These are phyloP conservation scores for Phytophthora ohioensis DNA, from an alignment of 352 stramenopile genomes.

Conservation along the genomic window DNA sequence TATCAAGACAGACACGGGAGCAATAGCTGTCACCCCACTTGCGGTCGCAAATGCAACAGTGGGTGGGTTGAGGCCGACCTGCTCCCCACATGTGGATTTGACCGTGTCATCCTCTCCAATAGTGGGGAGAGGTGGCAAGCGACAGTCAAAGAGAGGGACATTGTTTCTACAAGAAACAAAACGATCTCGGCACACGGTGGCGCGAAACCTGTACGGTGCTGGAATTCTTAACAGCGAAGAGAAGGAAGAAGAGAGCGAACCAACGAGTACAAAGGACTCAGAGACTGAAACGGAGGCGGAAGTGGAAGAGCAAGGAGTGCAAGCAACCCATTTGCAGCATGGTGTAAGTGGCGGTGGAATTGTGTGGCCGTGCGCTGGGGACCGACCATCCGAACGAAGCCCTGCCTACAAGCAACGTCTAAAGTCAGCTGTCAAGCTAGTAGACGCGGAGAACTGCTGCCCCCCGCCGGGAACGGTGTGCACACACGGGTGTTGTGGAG, in stretches of 20 bases:
- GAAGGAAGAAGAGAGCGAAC: constrained; percentile 1
- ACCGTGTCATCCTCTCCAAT: too few relatives aligned
- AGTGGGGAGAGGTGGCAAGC: too few relatives aligned
- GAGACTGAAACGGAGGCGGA: constrained; percentile 43
- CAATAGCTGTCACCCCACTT: too few relatives aligned
- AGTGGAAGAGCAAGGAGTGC: constrained; percentile 21
- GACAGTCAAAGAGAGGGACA: too few relatives aligned
- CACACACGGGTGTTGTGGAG: constrained; percentile 48
- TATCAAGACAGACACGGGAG: too few relatives aligned
- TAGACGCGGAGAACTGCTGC: constrained; percentile 68
- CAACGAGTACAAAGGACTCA: constrained; percentile 15
- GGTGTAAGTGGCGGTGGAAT: neutral
- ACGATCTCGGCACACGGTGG: too few relatives aligned
- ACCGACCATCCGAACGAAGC: constrained; percentile 6
- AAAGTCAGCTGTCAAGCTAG: constrained; percentile 57
- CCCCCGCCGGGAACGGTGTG: constrained; percentile 58
- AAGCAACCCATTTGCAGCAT: neutral
- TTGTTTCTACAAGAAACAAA: too few relatives aligned
- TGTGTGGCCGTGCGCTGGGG: constrained; percentile 28
- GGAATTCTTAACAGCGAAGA: too few relatives aligned
- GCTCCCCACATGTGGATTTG: too few relatives aligned
- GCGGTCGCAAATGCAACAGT: too few relatives aligned
- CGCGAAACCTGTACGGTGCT: too few relatives aligned
- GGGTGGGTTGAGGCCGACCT: too few relatives aligned
- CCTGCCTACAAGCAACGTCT: constrained; percentile 55